These are phyloP conservation scores for Auxenochlorella pyrenoidosa DNA, from an alignment of 139 green algal genomes.

Conservation along the genomic window DNA sequence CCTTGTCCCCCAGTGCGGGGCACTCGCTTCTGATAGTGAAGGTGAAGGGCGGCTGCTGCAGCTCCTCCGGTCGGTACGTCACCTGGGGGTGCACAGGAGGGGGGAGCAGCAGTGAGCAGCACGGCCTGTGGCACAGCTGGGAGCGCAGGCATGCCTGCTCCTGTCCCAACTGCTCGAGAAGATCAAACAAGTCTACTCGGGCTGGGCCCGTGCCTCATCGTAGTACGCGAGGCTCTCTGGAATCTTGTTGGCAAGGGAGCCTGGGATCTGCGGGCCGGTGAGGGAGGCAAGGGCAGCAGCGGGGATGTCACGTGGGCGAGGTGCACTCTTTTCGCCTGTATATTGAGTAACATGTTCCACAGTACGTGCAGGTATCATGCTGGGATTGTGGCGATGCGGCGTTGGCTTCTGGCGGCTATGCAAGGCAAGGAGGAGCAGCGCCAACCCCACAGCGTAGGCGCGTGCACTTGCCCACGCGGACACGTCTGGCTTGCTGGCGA, in stretches of 20 bases:
- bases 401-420: neutral
- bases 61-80: constrained; percentile 4
- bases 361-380: no score
- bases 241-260: neutral
- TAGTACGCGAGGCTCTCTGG: constrained; percentile 15
- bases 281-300: neutral
- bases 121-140: no score
- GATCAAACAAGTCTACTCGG: no score
- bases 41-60: constrained; percentile 3
- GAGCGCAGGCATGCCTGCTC: no score
- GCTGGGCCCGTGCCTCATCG: neutral
- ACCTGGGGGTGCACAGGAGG: neutral
- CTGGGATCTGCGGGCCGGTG: constrained; percentile 3
- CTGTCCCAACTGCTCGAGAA: no score
- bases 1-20: constrained; percentile 24
- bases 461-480: neutral
- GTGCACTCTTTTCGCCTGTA: no score
- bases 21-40: neutral
- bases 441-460: neutral
- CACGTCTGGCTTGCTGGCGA: constrained; percentile 20
- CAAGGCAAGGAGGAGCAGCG: neutral
- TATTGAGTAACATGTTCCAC: no score
- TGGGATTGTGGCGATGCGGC: no score
- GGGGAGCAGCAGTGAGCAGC: neutral
- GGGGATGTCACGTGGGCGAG: no score